Percentiles rank a stretch among this genome's conserved stretches.
These are phyloP conservation scores for Sporobolomyces pararoseus DNA, from an alignment of 768 basidiomycete genomes.

Conservation along the genomic window DNA sequence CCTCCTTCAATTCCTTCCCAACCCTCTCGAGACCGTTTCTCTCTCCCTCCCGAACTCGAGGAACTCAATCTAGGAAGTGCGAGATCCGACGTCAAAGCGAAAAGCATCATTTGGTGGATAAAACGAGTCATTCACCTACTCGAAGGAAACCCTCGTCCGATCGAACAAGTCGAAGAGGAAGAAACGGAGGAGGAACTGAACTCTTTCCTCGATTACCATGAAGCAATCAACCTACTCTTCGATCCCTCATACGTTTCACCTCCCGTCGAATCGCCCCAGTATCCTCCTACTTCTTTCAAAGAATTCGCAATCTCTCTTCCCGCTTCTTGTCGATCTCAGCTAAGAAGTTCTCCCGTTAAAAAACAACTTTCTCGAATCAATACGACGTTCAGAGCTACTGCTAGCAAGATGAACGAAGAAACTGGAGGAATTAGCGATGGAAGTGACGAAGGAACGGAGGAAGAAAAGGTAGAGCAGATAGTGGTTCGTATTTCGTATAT, in stretches of 20 bases:
- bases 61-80: conserved; percentile 9
- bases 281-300: no score
- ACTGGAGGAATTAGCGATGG: no score
- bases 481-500: not conserved
- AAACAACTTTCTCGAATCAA: not conserved
- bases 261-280: no score
- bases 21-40: not conserved
- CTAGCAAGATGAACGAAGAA: no score
- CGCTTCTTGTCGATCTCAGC: not conserved
- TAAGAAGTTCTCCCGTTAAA: not conserved
- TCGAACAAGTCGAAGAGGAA: not conserved
- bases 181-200: not conserved
- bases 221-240: no score
- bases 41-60: conserved; percentile 8
- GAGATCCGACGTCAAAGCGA: not conserved
- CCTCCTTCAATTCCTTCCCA: not conserved
- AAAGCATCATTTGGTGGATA: conserved; percentile 2
- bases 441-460: not conserved
- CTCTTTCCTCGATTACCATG: no score
- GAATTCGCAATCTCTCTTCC: not conserved
- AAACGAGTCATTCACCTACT: not conserved
- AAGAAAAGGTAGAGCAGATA: not conserved
- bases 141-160: not conserved
- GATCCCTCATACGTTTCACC: no score
- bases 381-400: not conserved